Evolutionary conservation across 805 yeast genomes (phyloP).

Genomic region (Pichia cephalocereana): DNA sequence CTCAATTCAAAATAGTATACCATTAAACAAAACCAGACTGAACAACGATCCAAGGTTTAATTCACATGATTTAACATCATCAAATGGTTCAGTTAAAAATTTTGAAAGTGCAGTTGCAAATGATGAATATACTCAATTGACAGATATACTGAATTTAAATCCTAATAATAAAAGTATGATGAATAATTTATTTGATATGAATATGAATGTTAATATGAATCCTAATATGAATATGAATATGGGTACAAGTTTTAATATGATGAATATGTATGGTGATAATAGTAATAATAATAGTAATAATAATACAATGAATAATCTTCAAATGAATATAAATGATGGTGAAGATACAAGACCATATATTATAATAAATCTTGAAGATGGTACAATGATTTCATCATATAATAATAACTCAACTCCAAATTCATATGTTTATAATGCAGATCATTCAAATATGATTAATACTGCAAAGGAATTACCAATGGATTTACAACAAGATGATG

Average conservation of each 20-base stretch:
- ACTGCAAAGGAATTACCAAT: constrained; percentile 35
- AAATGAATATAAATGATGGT: constrained; percentile 11
- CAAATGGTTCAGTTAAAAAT: constrained; percentile 13
- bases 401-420: constrained; percentile 27
- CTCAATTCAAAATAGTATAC: background rate
- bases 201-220: background rate
- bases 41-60: background rate
- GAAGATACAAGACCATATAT: constrained; percentile 23
- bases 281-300: background rate
- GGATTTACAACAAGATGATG: constrained; percentile 29
- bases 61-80: constrained; percentile 8
- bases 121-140: constrained; percentile 26
- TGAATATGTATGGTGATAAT: background rate
- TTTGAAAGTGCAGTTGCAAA: constrained; percentile 30
- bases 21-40: too few relatives aligned
- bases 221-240: background rate
- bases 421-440: constrained; percentile 41
- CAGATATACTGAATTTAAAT: constrained; percentile 29
- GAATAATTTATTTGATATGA: background rate
- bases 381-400: constrained; percentile 25
- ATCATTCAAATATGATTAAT: constrained; percentile 43
- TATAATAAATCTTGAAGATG: constrained; percentile 20
- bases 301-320: background rate
- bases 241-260: background rate
- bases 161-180: constrained; percentile 23